Evolutionary conservation across 192 early-diverging fungal genomes (phyloP), one percentile per base, ranked within the genome.

Genomic region (Backusella westeae): DNA sequence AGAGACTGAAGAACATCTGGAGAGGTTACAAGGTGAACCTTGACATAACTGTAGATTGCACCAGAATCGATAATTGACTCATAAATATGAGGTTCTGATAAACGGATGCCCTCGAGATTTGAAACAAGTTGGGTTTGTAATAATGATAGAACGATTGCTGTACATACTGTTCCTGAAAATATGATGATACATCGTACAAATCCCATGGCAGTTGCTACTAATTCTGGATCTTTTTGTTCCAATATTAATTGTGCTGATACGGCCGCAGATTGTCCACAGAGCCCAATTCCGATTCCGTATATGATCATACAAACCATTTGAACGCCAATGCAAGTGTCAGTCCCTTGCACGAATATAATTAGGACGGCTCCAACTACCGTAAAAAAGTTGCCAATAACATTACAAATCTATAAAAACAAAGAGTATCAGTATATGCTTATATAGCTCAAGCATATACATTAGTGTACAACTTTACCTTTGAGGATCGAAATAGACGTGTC

Each of bases 161-260:
- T 63, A 29, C 56, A 63, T 9, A 63, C 56, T 10, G 56, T 63
- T 63, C 56, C 56, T n/a, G 56, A 63, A 63, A 63, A 63, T 63
- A 63, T 29, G 1, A 63, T 63, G 21, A 63, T 29, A 14, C 56
- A 63, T 63, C 56, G 56, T 9, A 63, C 56, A 26, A 63, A 63
- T 12, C 56, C 56, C 56, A 63, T 26, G 26, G 56, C 56, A 26
- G 56, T 63, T 23, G 21, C 56, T 63, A 63, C 23, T 32, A 63
- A 14, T 63, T 63, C 4, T 63, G 56, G 56, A 14, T 26, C 26
- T 14, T 63, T 63, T 63, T 63, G 56, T 63, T 63, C 56, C 4
- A 63, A 26, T 26, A 63, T 63, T 23, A 63, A 26, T 63, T 63
- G 56, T 1, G 23, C 56, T 2, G 56, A 63, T 0, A 63, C 26